Conservation (phyloP, 208 protist genomes). For the Trypanosoma avium region DNA sequence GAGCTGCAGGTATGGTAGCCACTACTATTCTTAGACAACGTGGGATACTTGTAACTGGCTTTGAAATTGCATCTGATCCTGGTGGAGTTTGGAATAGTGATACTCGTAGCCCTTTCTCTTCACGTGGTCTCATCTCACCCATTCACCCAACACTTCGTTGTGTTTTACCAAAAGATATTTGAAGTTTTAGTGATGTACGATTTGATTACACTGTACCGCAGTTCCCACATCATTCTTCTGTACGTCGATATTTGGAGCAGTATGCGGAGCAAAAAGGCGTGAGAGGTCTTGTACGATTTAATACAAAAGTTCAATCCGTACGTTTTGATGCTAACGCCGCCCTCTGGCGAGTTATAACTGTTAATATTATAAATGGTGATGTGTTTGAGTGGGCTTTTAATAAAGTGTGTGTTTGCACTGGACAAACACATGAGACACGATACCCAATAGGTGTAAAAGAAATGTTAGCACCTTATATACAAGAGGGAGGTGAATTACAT, state of each 20-base stretch:
- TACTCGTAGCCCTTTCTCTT: slow-evolving; percentile 65
- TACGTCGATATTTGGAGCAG: slow-evolving; percentile 74
- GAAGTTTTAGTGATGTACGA: slow-evolving; percentile 79
- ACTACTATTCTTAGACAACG: slow-evolving; percentile 58
- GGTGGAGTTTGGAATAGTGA: slow-evolving; percentile 83
- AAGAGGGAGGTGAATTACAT: slow-evolving; percentile 69
- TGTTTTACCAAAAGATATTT: slow-evolving; percentile 84
- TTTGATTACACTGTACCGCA: slow-evolving; percentile 84
- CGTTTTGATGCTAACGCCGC: slow-evolving; percentile 42
- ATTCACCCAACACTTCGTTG: slow-evolving; percentile 84
- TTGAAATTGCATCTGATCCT: slow-evolving; percentile 56
- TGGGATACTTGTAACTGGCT: slow-evolving; percentile 87
- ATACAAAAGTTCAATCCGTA: slow-evolving; percentile 85
- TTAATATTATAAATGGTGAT: slow-evolving; percentile 86
- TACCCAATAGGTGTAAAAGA: slow-evolving; percentile 56
- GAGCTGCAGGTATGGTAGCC: slow-evolving; percentile 83
- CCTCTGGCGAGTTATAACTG: slow-evolving; percentile 81
- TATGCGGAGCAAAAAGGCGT: slow-evolving; percentile 73
- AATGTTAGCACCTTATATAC: slow-evolving; percentile 40
- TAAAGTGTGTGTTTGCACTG: slow-evolving; percentile 83
- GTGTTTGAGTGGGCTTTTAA: slow-evolving; percentile 90
- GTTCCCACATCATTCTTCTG: slow-evolving; percentile 83
- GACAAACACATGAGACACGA: slow-evolving; percentile 77
- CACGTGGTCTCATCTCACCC: slow-evolving; percentile 68
- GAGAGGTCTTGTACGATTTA: slow-evolving; percentile 73